Percentiles rank a stretch among this genome's conserved stretches.
These are phyloP conservation scores for Elongisporangium anandrum DNA, from an alignment of 352 stramenopile species.

Conservation along the genomic window DNA sequence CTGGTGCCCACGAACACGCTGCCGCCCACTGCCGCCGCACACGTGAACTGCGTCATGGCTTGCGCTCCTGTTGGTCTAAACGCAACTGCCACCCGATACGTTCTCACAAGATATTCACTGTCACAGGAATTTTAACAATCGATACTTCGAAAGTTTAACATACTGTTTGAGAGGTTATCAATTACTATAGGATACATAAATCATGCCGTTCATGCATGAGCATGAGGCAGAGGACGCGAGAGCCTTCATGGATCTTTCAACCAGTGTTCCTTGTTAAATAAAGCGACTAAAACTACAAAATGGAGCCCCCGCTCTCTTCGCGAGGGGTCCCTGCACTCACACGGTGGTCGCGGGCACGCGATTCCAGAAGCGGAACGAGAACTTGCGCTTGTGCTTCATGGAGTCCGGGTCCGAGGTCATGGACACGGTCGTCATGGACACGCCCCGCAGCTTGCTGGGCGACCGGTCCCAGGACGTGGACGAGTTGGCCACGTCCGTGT, in stretches of 20 bases:
- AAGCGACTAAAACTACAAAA: background rate
- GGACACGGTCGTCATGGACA: conserved; percentile 19
- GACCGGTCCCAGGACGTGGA: conserved; percentile 25
- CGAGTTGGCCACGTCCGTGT: background rate
- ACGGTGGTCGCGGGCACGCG: conserved; percentile 15
- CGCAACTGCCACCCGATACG: background rate
- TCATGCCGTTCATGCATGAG: too few species aligned
- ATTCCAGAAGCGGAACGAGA: conserved; percentile 67
- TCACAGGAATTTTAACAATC: background rate
- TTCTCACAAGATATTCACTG: background rate
- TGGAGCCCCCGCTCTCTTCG: background rate
- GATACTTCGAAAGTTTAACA: too few species aligned
- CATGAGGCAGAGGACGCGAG: too few species aligned
- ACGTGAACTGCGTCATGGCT: conserved; percentile 19
- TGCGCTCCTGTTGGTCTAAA: background rate
- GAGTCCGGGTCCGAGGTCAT: conserved; percentile 40
- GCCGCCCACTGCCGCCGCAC: conserved; percentile 9
- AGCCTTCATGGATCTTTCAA: background rate
- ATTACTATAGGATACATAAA: background rate
- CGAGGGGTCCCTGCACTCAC: conserved; percentile 1
- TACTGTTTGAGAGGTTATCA: background rate
- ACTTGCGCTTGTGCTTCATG: conserved; percentile 62
- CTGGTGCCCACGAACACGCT: conserved; percentile 20
- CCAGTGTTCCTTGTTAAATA: background rate
- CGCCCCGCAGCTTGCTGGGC: conserved; percentile 47